Evolutionary conservation across 257 asterid genomes (phyloP), one percentile per base, ranked within the genome.

Genomic region (Rauvolfia tetraphylla): DNA sequence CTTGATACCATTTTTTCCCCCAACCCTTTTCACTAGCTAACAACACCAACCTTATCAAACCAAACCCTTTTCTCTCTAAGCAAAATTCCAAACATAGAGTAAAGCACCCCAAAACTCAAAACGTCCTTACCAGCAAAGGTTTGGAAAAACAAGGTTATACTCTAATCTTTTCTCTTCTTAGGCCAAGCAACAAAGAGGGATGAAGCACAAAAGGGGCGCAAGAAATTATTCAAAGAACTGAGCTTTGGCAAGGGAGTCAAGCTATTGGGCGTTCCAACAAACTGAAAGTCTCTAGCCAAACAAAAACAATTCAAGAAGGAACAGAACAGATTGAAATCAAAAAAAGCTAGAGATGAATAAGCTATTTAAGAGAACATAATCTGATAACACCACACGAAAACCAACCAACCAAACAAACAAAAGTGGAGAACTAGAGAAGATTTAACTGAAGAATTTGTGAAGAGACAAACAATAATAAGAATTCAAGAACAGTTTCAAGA

Each of bases 1-100:
- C 94, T 88, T 62, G 98, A 92, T 78, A 91, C 96, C 98, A 92
- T 90, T 71, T 73, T 67, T 69, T 31, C 25, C 31, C 10, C 14
- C 51, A 4, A 6, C 38, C 33, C 48, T 71, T 70, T 70, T 38
- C 73, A 53, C 78, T 49, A 76, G 62, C 75, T 82, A 75, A 70
- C 79, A 76, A 77, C 41, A 56, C 73, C 79, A 63, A 82, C 59
- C 67, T 74, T 82, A 81, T 79, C 69, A 66, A 68, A 53, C 81
- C 80, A 74, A 74, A 65, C 71, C 78, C 71, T 61, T 41, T 48
- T 38, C 54, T 78, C 71, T 73, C 77, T 69, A 71, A 75, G 56
- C 78, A 62, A 72, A 77, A 71, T 61, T 54, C 70, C 76, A 42
- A 83, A 73, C 79, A 84, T 80, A 77, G 58, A 80, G 58, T 68